Evolutionary conservation across 116 monocot species (phyloP), one percentile per base, ranked within the genome.

Genomic region (Phalaenopsis hybrid): DNA sequence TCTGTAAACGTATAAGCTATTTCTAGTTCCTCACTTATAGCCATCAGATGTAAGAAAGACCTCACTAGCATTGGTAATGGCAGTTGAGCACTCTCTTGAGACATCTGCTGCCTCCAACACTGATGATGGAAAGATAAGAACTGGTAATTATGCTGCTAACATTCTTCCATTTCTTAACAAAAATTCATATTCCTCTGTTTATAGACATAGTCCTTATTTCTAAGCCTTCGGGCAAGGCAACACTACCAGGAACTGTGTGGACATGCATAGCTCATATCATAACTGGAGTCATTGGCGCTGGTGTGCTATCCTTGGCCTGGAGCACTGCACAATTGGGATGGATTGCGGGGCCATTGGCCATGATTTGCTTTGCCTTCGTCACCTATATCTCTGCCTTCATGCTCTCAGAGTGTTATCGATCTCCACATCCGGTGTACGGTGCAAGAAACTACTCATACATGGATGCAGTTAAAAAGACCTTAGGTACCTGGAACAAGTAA

Each of bases 261-360:
- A 92, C 90, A 28, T 81, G 83, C 69, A 63, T 82, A 25, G 81
- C 89, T 17, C 83, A 83, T 58, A 86, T 85, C 74, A 91, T 87
- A 25, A 74, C 79, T 0, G 77, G 76, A 4, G 77, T 75, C 10
- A 76, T 83, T 9, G 76, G 92, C 10, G 79, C 92, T 15, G 92
- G 92, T 28, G 88, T 92, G 58, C 84, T 92, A 25, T 90, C 92
- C 1, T 83, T 92, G 15, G 90, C 92, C 28, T 92, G 90, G 90
- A 88, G 86, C 83, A 83, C 78, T 2, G 86, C 92, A 23, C 90
- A 92, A 28, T 59, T 92, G 6, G 92, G 92, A 3, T 92, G 92
- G 92, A 82, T 92, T 37, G 86, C 75, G 1, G 92, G 90, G 5
- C 90, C 92, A 4, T 59, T 85, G 5, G 52, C 76, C 45, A 82